A percentile compares a stretch with the other conserved stretches of the same genome.
Evolutionary conservation across 495 filamentous ascomycete species (phyloP).

Genomic region (Penicillium dipodomyicola): DNA sequence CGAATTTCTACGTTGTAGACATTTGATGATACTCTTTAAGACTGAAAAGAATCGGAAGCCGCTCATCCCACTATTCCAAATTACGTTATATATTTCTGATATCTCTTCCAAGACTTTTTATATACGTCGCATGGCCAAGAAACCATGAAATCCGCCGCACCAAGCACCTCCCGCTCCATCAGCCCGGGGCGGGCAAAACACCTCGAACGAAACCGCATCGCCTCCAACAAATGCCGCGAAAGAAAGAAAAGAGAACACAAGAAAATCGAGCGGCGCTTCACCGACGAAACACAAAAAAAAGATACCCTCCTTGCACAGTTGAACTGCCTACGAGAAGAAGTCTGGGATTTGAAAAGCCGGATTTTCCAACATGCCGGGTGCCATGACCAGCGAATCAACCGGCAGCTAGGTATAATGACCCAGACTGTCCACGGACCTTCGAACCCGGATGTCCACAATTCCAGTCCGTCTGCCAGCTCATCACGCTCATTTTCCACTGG

Average conservation of each 20-base stretch:
- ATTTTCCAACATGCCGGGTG: conserved; percentile 27
- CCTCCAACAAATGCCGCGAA: conserved; percentile 28
- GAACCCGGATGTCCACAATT: neutral
- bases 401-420: conserved; percentile 21
- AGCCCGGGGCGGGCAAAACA: conserved; percentile 21
- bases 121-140: neutral
- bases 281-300: conserved; percentile 21
- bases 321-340: conserved; percentile 18
- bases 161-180: conserved; percentile 4
- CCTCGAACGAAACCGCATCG: conserved; percentile 29
- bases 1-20: too few relatives aligned
- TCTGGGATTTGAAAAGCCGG: conserved; percentile 26
- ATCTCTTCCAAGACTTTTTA: too few relatives aligned
- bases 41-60: too few relatives aligned
- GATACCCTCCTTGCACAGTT: conserved; percentile 20
- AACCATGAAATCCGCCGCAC: conserved; percentile 4
- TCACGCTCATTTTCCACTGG: conserved; percentile 16
- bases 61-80: too few relatives aligned
- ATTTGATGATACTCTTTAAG: too few relatives aligned
- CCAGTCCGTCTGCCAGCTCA: neutral
- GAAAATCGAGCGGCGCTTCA: conserved; percentile 16
- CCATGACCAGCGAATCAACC: conserved; percentile 23
- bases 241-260: conserved; percentile 26
- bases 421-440: neutral
- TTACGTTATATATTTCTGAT: too few relatives aligned